These are phyloP conservation scores for Amanita thiersii DNA, from an alignment of 768 basidiomycete genomes.

Conservation along the genomic window DNA sequence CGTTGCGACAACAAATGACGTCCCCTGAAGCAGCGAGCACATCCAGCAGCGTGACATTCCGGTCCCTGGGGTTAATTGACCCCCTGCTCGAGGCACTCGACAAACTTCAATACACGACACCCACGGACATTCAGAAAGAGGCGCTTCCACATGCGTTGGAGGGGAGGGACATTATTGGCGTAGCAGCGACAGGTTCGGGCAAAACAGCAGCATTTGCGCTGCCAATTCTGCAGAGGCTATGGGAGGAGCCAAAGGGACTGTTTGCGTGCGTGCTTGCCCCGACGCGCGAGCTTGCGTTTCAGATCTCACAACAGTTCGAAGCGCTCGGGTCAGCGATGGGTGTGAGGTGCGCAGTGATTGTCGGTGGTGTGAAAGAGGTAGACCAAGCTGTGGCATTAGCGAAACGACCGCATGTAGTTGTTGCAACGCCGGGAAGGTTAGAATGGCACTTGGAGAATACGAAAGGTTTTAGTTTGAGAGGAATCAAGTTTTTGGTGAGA, in stretches of 20 bases:
- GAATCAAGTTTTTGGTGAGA: conserved; percentile 80
- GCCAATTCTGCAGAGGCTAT: conserved; percentile 92
- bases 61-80: conserved; percentile 79
- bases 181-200: conserved; percentile 96
- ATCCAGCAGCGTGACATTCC: conserved; percentile 50
- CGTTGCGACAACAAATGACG: conserved; percentile 49
- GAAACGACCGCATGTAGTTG: conserved; percentile 90
- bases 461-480: conserved; percentile 88
- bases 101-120: conserved; percentile 72
- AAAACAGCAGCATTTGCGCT: conserved; percentile 97
- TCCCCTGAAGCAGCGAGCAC: conserved; percentile 53
- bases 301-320: conserved; percentile 96
- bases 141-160: conserved; percentile 81
- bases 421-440: conserved; percentile 91
- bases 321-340: conserved; percentile 89
- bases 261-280: conserved; percentile 94
- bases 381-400: conserved; percentile 87
- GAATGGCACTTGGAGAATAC: conserved; percentile 95
- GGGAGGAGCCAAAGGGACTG: conserved; percentile 90
- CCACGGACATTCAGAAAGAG: conserved; percentile 87
- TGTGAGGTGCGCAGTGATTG: conserved; percentile 81
- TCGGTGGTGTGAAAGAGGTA: conserved; percentile 94
- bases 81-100: conserved; percentile 83
- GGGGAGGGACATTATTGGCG: conserved; percentile 94
- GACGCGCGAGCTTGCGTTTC: conserved; percentile 96